Base-by-base conservation (phyloP, 768 basidiomycete genomes). In the Asterophora parasitica region DNA sequence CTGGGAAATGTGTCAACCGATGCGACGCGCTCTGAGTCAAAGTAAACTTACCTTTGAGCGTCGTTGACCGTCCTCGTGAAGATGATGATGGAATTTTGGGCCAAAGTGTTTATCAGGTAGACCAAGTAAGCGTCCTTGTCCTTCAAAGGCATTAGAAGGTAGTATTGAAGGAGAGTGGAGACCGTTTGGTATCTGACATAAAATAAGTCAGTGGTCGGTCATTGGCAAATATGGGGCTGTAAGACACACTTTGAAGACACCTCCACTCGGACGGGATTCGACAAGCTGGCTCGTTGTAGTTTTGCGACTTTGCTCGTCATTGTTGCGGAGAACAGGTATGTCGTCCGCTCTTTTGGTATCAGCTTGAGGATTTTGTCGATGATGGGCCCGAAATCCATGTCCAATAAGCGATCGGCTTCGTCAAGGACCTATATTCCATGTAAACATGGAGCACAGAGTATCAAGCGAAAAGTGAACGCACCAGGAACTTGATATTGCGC, bases 251-350 rank as follows among this genome's bases (percentile, higher is more conserved):
- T 97, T 60, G 87, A 79, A 6, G 89, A 87, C 2, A 97, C 92
- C 65, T 98, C 94, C 1, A 98, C 83, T 55, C 88, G 79, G 19
- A 94, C 82, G n/a, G 96, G 96, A 61, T 95, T 93, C 27, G 81
- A 79, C 61, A 98, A 72, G 73, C 91, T 93, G 27, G 96, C 94
- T 44, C 95, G 72, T 64, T 98, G 95, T 9, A 99, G 74, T 66
- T 97, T 97, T 9, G 89, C 92, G 3, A 99, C 92, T 69, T 97
- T 98, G 11, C 92, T 92, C 9, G 96, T 95, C 95, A 99, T 98
- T 16, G 95, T 98, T 5, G 95, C 96, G 10, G 95, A 97, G 71
- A 93, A 99, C 1, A 99, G 78, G 62, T 92, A 97, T 2, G 96
- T 99, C 26, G 86, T 89, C 9, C 96, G 81, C 57, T 97, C 94